Base-by-base conservation (phyloP, 768 basidiomycete genomes). In the Termitomyces sp. region DNA sequence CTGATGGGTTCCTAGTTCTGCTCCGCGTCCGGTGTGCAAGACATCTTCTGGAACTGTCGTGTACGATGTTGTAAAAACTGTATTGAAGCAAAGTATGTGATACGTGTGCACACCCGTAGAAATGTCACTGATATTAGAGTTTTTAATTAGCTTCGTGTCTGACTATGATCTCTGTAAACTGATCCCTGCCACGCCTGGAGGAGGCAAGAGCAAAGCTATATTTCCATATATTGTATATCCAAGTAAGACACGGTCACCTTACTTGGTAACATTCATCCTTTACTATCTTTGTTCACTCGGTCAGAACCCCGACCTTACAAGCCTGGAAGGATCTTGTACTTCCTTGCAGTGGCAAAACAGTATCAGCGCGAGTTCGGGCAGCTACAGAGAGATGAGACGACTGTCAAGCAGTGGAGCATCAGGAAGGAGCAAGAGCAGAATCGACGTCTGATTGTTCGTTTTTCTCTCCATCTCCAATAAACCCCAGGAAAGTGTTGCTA, bases 191-290 rank as follows among this genome's bases (percentile, higher is more conserved):
- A 44, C 62, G 31, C 49, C 68, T 15, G 60, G 50, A 36, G 58
- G 66, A 41, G 56, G 64, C 42, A 65, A 62, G 50, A 66, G 54
- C 35, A 66, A 65, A 33, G 52, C 67, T 2, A 65, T 73, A 44
- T 73, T 73, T 58, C 69, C 67, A 39, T 69, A 62, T 44, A 61
- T 63, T 31, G 54, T 66, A 3, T 60, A 65, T 27, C 59, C 64
- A 40, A 57, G 66, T 66, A 57, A 57, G 67, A 50, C 44, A 13
- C 25, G 5, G 16, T 41, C 57, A 50, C 31, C 35, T 36, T 44
- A 43, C 25, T 52, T 41, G 52, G n/a, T n/a, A n/a, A 38, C 43
- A 22, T 38, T 42, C 25, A 31, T 33, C 32, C 22, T 25, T 49
- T 12, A 41, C 29, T 29, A 9, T 29, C 29, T 29, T 29, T 46